Evolutionary conservation across 2,329 filamentous ascomycete genomes (phyloP).

Genomic region (Blastomyces parvus): DNA sequence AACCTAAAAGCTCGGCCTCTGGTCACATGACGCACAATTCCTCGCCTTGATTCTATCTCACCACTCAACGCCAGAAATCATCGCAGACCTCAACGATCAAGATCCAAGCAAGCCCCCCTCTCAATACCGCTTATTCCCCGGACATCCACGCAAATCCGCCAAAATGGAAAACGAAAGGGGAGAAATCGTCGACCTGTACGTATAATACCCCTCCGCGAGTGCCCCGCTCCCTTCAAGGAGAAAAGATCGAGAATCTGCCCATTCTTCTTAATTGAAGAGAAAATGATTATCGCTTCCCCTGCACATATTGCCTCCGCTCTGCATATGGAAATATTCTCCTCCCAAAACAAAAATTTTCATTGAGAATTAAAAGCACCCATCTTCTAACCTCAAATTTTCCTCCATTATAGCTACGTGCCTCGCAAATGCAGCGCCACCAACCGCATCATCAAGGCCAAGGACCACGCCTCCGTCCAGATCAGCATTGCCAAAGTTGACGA

Average conservation of each 20-base stretch:
- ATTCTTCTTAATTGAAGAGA: not conserved
- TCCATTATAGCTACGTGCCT: constrained; percentile 69
- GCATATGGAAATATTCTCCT: not conserved
- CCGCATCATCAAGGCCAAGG: constrained; percentile 99
- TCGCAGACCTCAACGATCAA: constrained; percentile 10
- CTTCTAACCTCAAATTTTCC: constrained; percentile 2
- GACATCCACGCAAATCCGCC: constrained; percentile 31
- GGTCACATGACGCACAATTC: constrained; percentile 19
- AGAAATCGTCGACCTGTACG: constrained; percentile 98
- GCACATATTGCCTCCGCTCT: too few species aligned
- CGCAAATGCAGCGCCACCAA: constrained; percentile 98
- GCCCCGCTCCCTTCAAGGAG: not conserved
- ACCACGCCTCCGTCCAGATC: constrained; percentile 97
- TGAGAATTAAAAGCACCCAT: not conserved
- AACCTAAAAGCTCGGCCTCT: not conserved
- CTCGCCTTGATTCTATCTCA: constrained; percentile 3
- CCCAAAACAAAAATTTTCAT: too few species aligned
- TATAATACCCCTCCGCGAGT: constrained; percentile 18
- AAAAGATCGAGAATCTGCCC: not conserved
- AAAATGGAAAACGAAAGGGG: constrained; percentile 99
- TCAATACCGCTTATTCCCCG: constrained; percentile 19
- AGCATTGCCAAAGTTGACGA: constrained; percentile 97
- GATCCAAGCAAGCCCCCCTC: constrained; percentile 9
- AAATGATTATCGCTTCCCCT: not conserved
- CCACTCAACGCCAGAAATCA: constrained; percentile 10